phyloP scores from a whole-genome alignment of 306 rosid genomes.

The Dalbergia oliveri region DNA sequence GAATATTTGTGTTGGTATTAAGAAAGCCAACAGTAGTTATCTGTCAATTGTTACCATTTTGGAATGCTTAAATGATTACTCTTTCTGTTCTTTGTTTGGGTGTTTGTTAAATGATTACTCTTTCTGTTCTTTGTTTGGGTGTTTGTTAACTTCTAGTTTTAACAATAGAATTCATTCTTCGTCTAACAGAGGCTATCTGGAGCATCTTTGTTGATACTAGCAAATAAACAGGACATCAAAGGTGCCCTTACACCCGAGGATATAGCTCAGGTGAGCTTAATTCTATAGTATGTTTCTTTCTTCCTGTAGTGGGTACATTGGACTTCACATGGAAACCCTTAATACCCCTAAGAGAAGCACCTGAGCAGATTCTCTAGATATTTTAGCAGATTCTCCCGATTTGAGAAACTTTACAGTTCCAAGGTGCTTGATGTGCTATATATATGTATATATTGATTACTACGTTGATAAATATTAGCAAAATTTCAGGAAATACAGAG shows the following conservation, averaged over 20 bases:
- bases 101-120: not conserved
- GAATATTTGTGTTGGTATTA: not conserved
- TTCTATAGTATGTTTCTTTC: not conserved
- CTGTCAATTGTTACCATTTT: not conserved
- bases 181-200: slow-evolving; percentile 82
- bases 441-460: not conserved
- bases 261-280: slow-evolving; percentile 70
- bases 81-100: not conserved
- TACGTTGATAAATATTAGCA: no score
- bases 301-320: no score
- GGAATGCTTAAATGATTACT: not conserved
- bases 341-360: not conserved
- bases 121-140: not conserved
- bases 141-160: slow-evolving; percentile 7
- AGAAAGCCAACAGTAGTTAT: slow-evolving; percentile 7
- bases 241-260: slow-evolving; percentile 83
- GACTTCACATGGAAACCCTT: not conserved
- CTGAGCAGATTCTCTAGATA: not conserved
- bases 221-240: slow-evolving; percentile 93
- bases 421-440: slow-evolving; percentile 12
- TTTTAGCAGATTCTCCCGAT: no score
- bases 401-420: not conserved
- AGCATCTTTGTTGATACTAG: slow-evolving; percentile 82
- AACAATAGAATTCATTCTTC: not conserved
- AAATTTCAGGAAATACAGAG: no score